Evolutionary conservation across 805 yeast genomes (phyloP), one percentile per base, ranked within the genome.

Genomic region (Spathaspora girioi): DNA sequence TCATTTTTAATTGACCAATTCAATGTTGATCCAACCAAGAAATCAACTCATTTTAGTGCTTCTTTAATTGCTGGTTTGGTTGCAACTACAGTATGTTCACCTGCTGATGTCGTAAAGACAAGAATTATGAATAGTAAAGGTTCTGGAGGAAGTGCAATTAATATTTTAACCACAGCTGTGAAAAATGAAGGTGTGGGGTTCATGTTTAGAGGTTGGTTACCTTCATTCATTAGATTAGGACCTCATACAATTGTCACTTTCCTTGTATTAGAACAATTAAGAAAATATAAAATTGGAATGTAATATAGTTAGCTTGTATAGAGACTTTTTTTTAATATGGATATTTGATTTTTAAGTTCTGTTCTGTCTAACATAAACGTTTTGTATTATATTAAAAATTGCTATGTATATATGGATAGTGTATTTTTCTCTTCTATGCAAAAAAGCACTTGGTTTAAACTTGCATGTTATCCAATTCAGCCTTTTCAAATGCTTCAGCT

Each of bases 151-250:
- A 69, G 80, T 54, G 84, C 89, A 2, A 45, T 80, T 2, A 54
- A 65, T 1, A 82, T 87, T 43, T 65, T 89, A 53, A 56, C 58
- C 1, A 64, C 67, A 6, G 88, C 93, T 0, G 76, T 89, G 17
- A 77, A 76, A 55, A 70, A 61, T 11, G 96, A 89, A 67, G 97
- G 97, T 19, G 75, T 81, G 12, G 78, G 83, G 0, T 90, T 90
- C 70, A 81, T 89, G 84, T 89, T 89, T 69, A 77, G 96, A 67
- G 97, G 97, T 23, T 89, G 97, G 97, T 71, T 87, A 38, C 96
- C 96, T 31, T 84, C 94, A 43, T 89, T 89, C 63, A 80, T 89
- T 6, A 81, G 97, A 63, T 75, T 89, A 55, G 96, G 96, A 0
- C 97, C 97, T 35, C 87, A 84, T 57, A 85, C 90, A 0, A 83